Base-by-base conservation (phyloP, 2,329 filamentous ascomycete genomes). In the Aspergillus texensis region DNA sequence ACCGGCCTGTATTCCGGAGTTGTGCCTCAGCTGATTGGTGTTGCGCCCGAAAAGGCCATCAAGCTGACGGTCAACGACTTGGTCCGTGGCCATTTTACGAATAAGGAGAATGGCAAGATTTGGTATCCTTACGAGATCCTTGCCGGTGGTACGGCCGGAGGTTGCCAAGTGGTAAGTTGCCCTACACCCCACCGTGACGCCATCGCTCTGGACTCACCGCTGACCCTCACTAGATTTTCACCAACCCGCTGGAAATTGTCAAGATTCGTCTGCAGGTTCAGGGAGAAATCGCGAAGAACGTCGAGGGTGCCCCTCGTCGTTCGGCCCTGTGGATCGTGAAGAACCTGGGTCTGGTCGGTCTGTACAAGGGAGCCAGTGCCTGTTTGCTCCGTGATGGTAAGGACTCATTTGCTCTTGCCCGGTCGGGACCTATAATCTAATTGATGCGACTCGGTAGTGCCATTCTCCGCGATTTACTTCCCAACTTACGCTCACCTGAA, bases 381-480 rank as follows among this genome's bases (percentile, higher is more conserved):
- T 99, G 95, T 81, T 84, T 99, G 72, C 86, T 98, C 68, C 94
- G 95, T 71, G 95, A 99, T 79, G 78, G 78, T 80, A 72, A 71
- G 77, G 52, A 16, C 14, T 12, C 68, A 46, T 32, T n/a, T 26
- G 21, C 21, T 43, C n/a, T 10, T 48, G 32, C 28, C n/a, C 34
- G 1, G n/a, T 63, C 46, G 60, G 48, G 43, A 30, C 12, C 60
- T 11, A 52, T n/a, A 41, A n/a, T 30, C 16, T 26, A 32, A 59
- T 48, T 70, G 48, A 70, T 61, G n/a, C 19, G 1, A 28, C 12
- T 16, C 14, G 24, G 14, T 53, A 78, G 93, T 98, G 46, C 95
- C 95, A 52, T 99, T 99, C 84, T 98, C 94, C 24, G 93, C 93
- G 72, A 99, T 99, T 76, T 99, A 99, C 84, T 99, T 99, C 88